phyloP scores from a whole-genome alignment of 192 early-diverging fungal genomes.

The Coemansia erecta region DNA sequence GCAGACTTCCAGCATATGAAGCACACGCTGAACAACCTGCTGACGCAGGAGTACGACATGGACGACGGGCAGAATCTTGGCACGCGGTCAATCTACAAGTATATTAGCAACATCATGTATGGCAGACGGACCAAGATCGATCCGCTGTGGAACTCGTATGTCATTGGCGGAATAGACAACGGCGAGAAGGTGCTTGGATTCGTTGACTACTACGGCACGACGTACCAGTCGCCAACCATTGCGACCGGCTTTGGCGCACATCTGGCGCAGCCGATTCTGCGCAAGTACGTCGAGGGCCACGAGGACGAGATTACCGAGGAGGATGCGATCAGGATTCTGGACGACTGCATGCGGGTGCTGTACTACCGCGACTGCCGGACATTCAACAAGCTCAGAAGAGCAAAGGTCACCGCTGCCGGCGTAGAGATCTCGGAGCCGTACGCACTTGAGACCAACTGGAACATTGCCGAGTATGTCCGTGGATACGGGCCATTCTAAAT shows the following conservation, averaged over 20 bases:
- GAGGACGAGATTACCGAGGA: conserved; percentile 87
- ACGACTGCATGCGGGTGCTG: conserved; percentile 89
- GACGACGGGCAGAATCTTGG: conserved; percentile 87
- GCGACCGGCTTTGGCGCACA: conserved; percentile 94
- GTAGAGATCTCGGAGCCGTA: conserved; percentile 86
- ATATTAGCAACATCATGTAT: conserved; percentile 90
- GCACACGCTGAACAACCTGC: conserved; percentile 75
- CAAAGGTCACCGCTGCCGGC: conserved; percentile 82
- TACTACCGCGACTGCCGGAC: conserved; percentile 93
- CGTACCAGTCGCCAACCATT: conserved; percentile 86
- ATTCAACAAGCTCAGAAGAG: conserved; percentile 91
- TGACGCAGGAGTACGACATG: conserved; percentile 82
- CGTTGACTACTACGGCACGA: conserved; percentile 89
- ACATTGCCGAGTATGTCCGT: conserved; percentile 74
- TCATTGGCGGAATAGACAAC: conserved; percentile 83
- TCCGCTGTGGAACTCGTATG: conserved; percentile 94
- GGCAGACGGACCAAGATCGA: conserved; percentile 81
- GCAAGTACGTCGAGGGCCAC: conserved; percentile 84
- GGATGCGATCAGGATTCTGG: conserved; percentile 79
- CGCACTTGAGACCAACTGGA: conserved; percentile 86
- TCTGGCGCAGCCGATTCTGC: conserved; percentile 86
- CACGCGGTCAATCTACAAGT: conserved; percentile 88
- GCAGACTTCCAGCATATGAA: conserved; percentile 92
- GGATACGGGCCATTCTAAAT: conserved; percentile 66
- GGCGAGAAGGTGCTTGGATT: conserved; percentile 85